Percentiles rank a stretch among this genome's conserved stretches.
phyloP scores from a whole-genome alignment of 441 rosid genomes.

The Populus tomentosa region DNA sequence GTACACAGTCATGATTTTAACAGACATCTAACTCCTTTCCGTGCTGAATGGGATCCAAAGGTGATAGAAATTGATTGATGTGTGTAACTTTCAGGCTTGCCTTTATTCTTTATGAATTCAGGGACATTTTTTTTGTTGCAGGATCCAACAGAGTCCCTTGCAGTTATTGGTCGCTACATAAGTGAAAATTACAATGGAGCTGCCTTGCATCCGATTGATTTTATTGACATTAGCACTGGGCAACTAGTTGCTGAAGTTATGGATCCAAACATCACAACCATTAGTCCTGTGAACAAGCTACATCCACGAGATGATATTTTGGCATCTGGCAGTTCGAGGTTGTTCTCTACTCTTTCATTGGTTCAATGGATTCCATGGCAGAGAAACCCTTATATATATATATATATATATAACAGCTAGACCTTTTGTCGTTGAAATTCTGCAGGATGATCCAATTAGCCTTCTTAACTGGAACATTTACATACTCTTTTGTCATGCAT shows the following conservation, averaged over 20 bases:
- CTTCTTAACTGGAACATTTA: neutral
- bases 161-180: conserved; percentile 83
- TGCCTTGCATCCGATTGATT: conserved; percentile 93
- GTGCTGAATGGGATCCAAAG: conserved; percentile 99
- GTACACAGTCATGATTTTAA: conserved; percentile 98
- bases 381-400: neutral
- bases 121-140: conserved; percentile 27
- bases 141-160: conserved; percentile 89
- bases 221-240: conserved; percentile 76
- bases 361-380: neutral
- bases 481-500: neutral
- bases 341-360: conserved; percentile 4
- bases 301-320: conserved; percentile 90
- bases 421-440: neutral
- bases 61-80: conserved; percentile 20
- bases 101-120: neutral
- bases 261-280: conserved; percentile 95
- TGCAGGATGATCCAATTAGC: neutral
- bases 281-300: conserved; percentile 87
- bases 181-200: conserved; percentile 86
- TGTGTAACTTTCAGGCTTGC: neutral
- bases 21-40: conserved; percentile 84
- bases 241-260: conserved; percentile 86
- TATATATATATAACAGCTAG: neutral
- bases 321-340: conserved; percentile 97